These are phyloP conservation scores for Aureobasidium mangrovei DNA, from an alignment of 2,329 filamentous ascomycete species.

Conservation along the genomic window DNA sequence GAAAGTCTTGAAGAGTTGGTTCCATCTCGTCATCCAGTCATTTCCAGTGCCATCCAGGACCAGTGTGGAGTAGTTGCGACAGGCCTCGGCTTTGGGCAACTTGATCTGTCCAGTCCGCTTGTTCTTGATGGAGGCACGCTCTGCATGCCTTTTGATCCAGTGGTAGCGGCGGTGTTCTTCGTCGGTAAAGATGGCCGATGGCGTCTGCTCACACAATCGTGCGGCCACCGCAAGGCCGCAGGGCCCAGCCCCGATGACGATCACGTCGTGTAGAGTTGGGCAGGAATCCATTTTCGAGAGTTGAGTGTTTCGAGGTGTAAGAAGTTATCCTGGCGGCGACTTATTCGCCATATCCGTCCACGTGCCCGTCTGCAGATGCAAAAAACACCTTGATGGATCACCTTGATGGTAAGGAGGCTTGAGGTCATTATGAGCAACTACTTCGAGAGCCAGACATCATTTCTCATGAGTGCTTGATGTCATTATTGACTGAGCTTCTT, in stretches of 20 bases:
- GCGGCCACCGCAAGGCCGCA: slow-evolving; percentile 67
- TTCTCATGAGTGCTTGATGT: neutral
- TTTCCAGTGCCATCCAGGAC: slow-evolving; percentile 59
- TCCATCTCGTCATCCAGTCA: slow-evolving; percentile 64
- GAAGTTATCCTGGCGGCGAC: neutral
- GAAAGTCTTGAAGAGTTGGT: slow-evolving; percentile 57
- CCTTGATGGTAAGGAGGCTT: too few species aligned
- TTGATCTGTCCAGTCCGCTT: slow-evolving; percentile 36
- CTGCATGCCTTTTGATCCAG: slow-evolving; percentile 61
- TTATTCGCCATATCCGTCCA: too few species aligned
- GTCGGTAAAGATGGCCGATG: slow-evolving; percentile 73
- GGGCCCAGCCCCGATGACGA: slow-evolving; percentile 67
- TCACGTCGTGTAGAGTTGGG: slow-evolving; percentile 1
- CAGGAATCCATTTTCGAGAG: neutral
- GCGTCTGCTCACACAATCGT: slow-evolving; percentile 61
- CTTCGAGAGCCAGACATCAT: neutral
- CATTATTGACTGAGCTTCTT: neutral
- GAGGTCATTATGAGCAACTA: neutral
- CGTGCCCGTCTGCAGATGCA: too few species aligned
- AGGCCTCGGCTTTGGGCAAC: slow-evolving; percentile 22
- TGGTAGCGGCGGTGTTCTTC: slow-evolving; percentile 75
- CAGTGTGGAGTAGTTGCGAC: slow-evolving; percentile 38
- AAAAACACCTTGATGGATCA: too few species aligned
- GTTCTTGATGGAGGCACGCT: slow-evolving; percentile 50
- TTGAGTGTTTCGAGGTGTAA: neutral